Percentiles rank a stretch among this genome's conserved stretches.
Evolutionary conservation across 495 filamentous ascomycete species (phyloP).

Genomic region (Penicillium bialowiezense): DNA sequence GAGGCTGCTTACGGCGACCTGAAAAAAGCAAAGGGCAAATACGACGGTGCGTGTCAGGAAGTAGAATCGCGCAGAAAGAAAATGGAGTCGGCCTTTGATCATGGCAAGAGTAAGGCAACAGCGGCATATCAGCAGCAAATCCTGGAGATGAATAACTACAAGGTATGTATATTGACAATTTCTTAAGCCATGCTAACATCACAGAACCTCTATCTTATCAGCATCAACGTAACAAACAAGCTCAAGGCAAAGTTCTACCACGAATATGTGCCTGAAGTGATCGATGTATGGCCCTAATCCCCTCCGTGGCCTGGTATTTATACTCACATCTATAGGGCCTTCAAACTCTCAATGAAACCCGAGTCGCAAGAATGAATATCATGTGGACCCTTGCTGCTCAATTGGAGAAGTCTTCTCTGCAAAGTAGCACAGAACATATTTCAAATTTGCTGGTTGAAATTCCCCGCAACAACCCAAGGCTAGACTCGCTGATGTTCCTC

Average conservation of each 20-base stretch:
- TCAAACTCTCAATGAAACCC: constrained; percentile 89
- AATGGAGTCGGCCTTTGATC: constrained; percentile 83
- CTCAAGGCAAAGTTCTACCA: constrained; percentile 96
- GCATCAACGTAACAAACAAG: constrained; percentile 93
- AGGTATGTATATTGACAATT: too few relatives aligned
- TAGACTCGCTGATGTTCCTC: constrained; percentile 97
- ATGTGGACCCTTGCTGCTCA: constrained; percentile 78
- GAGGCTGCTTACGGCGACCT: constrained; percentile 80
- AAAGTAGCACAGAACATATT: constrained; percentile 67
- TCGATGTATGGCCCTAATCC: constrained; percentile 67
- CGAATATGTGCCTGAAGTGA: constrained; percentile 89
- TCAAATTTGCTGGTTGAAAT: constrained; percentile 75
- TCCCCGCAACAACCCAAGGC: constrained; percentile 76
- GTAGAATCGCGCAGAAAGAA: constrained; percentile 95
- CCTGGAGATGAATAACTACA: constrained; percentile 91
- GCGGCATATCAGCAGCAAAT: constrained; percentile 86
- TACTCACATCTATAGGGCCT: constrained; percentile 49
- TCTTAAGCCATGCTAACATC: too few relatives aligned
- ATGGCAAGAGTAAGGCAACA: constrained; percentile 79
- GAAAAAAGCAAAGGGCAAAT: constrained; percentile 87
- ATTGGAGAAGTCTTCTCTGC: constrained; percentile 72
- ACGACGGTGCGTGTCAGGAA: constrained; percentile 90
- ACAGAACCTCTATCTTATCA: constrained; percentile 90
- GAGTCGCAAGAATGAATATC: constrained; percentile 75
- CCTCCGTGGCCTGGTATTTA: constrained; percentile 5